phyloP scores from a whole-genome alignment of 495 filamentous ascomycete species.

The Tricharina praecox region DNA sequence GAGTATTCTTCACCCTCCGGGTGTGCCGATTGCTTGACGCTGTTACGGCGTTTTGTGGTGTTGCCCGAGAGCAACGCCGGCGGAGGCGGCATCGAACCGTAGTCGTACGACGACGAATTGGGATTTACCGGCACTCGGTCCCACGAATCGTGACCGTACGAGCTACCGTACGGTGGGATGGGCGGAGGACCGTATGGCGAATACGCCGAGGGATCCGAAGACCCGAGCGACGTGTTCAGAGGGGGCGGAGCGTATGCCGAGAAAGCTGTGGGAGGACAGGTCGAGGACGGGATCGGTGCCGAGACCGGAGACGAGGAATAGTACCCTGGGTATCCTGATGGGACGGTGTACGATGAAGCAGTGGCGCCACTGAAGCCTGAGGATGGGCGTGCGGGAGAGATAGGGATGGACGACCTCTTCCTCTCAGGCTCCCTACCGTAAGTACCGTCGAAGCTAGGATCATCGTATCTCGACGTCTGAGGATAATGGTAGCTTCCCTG shows the following conservation, averaged over 20 bases:
- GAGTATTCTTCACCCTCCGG: conserved; percentile 17
- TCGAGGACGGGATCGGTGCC: conserved; percentile 14
- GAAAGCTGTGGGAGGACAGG: conserved; percentile 18
- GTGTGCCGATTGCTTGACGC: conserved; percentile 21
- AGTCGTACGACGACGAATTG: conserved; percentile 12
- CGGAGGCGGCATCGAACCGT: conserved; percentile 22
- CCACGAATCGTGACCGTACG: conserved; percentile 9
- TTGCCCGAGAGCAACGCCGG: conserved; percentile 7
- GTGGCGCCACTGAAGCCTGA: conserved; percentile 15
- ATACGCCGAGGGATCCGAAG: conserved; percentile 16
- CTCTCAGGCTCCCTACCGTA: conserved; percentile 7
- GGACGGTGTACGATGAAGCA: background rate
- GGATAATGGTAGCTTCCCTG: background rate
- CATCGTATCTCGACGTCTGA: background rate
- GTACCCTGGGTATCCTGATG: conserved; percentile 12
- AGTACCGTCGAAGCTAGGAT: background rate
- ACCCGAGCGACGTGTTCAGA: conserved; percentile 14
- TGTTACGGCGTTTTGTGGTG: conserved; percentile 17
- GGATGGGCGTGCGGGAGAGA: conserved; percentile 21
- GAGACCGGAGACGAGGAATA: conserved; percentile 15
- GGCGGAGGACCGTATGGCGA: conserved; percentile 20
- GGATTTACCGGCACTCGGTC: conserved; percentile 7
- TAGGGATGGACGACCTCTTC: conserved; percentile 22
- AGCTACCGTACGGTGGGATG: conserved; percentile 11
- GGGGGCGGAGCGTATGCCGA: conserved; percentile 24